These are phyloP conservation scores for Leucoagaricus sp. DNA, from an alignment of 1,284 basidiomycete species.

Conservation along the genomic window DNA sequence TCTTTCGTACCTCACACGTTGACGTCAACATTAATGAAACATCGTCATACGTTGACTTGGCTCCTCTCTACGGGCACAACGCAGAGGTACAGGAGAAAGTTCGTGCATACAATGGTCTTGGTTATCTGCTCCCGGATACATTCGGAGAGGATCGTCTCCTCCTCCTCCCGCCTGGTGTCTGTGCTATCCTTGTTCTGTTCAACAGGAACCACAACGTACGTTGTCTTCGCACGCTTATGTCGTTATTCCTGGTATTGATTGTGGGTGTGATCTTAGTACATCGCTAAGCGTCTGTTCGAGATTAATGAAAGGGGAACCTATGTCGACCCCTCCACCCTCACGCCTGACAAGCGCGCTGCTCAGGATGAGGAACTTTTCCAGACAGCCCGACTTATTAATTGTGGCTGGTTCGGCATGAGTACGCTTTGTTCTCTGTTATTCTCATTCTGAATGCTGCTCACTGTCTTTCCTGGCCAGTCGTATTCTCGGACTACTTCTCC, in stretches of 20 bases:
- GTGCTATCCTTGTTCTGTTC: slow-evolving; percentile 76
- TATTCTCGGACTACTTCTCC: slow-evolving; percentile 79
- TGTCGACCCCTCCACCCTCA: slow-evolving; percentile 48
- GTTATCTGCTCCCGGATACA: slow-evolving; percentile 65
- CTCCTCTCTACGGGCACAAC: slow-evolving; percentile 76
- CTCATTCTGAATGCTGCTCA: not conserved
- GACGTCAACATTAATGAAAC: slow-evolving; percentile 79
- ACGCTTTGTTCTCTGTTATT: slow-evolving; percentile 7
- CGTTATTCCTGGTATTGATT: not conserved
- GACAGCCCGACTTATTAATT: slow-evolving; percentile 75
- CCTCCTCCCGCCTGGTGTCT: slow-evolving; percentile 77
- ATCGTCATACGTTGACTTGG: slow-evolving; percentile 85
- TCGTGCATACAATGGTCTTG: slow-evolving; percentile 62
- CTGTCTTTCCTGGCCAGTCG: slow-evolving; percentile 31
- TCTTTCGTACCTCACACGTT: slow-evolving; percentile 72
- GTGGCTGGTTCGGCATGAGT: slow-evolving; percentile 70
- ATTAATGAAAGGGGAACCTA: slow-evolving; percentile 76
- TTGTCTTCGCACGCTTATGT: slow-evolving; percentile 16
- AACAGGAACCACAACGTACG: slow-evolving; percentile 84
- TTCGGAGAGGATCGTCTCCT: slow-evolving; percentile 82
- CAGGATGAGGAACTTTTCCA: slow-evolving; percentile 88
- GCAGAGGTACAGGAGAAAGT: slow-evolving; percentile 64
- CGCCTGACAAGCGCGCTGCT: slow-evolving; percentile 32
- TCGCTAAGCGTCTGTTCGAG: slow-evolving; percentile 74
- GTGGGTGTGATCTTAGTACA: slow-evolving; percentile 52